Conservation (phyloP, 1,139 yeast species). For the Taphrina populina region DNA sequence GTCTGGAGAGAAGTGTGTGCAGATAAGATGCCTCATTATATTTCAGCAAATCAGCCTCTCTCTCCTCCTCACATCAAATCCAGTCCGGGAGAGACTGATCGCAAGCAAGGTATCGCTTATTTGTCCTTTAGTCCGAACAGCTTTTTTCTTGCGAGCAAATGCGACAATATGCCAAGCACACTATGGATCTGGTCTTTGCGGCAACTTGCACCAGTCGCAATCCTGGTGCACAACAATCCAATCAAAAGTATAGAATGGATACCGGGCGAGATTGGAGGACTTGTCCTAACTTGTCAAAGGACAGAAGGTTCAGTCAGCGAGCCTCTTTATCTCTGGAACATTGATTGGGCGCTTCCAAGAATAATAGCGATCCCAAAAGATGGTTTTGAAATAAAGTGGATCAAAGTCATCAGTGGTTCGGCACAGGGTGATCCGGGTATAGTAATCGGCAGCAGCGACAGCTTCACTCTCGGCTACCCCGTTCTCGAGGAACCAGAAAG, state of each 20-base stretch:
- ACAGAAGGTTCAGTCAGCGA: background rate
- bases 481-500: background rate
- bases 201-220: constrained; percentile 37
- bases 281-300: constrained; percentile 36
- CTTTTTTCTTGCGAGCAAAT: constrained; percentile 37
- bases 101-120: constrained; percentile 37
- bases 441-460: constrained; percentile 11
- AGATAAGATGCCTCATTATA: constrained; percentile 9
- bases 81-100: constrained; percentile 34
- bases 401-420: constrained; percentile 14
- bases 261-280: constrained; percentile 35
- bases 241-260: constrained; percentile 38
- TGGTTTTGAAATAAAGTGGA: constrained; percentile 34
- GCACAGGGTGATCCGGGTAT: background rate
- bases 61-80: constrained; percentile 36
- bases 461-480: constrained; percentile 19
- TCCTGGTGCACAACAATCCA: constrained; percentile 34
- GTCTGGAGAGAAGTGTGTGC: constrained; percentile 38
- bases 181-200: constrained; percentile 40
- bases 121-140: constrained; percentile 38
- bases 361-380: constrained; percentile 31
- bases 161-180: constrained; percentile 38
- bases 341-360: constrained; percentile 34
- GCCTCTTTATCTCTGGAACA: constrained; percentile 34
- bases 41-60: constrained; percentile 32